Percentiles rank a stretch among this genome's conserved stretches.
Conservation (phyloP, 2,329 filamentous ascomycete species). For the Aspergillus sojae region DNA sequence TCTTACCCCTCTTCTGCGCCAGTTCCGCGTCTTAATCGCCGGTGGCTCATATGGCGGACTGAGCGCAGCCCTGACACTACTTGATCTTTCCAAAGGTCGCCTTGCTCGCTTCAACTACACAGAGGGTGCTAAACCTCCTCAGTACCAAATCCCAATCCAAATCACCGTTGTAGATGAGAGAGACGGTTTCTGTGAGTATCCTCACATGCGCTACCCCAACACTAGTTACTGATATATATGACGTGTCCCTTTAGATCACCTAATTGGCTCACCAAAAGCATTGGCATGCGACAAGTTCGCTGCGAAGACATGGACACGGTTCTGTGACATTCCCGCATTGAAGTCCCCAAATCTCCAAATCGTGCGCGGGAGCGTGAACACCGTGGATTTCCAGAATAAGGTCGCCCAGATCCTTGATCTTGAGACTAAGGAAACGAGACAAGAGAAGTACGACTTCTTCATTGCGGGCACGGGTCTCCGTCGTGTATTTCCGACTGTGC, state of each 20-base stretch:
- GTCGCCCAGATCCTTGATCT: conserved; percentile 59
- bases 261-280: conserved; percentile 75
- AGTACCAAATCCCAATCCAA: conserved; percentile 59
- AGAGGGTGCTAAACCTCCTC: conserved; percentile 23
- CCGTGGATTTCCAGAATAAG: conserved; percentile 63
- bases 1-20: conserved; percentile 22
- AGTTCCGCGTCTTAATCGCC: conserved; percentile 63
- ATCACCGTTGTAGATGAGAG: conserved; percentile 76
- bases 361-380: conserved; percentile 66
- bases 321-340: conserved; percentile 67
- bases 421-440: conserved; percentile 45
- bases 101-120: conserved; percentile 48
- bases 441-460: conserved; percentile 70
- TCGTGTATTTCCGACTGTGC: conserved; percentile 72
- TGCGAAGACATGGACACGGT: conserved; percentile 70
- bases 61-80: conserved; percentile 65
- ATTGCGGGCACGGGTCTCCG: conserved; percentile 71
- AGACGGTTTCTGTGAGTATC: conserved; percentile 73
- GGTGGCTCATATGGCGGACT: conserved; percentile 76
- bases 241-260: conserved; percentile 58
- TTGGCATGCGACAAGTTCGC: conserved; percentile 66
- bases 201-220: no score
- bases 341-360: conserved; percentile 63
- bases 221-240: neutral
- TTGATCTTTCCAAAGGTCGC: conserved; percentile 65